Base-by-base conservation (phyloP, 2,329 filamentous ascomycete species). In the Aspergillus sp. region DNA sequence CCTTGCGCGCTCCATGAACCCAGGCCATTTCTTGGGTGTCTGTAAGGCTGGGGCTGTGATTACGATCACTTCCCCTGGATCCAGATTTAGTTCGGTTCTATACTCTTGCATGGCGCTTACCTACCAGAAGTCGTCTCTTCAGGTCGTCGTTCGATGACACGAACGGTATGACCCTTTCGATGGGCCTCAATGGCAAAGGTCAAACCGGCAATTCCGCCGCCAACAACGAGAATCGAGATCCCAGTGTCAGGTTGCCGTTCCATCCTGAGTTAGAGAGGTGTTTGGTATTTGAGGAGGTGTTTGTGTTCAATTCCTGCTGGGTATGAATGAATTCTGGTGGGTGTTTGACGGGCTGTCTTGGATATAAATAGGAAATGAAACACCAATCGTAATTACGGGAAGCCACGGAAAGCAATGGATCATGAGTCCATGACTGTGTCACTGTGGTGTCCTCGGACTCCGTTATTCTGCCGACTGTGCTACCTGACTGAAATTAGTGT, bases 41-140 rank as follows among this genome's bases (percentile, higher is more conserved):
- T 23, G 11, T 9, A 45, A 6, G 12, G 21, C 43, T n/a, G 43
- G 12, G 6, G 11, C 4, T 7, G 19, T 23, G 21, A 45, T 45
- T 21, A 15, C 21, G 1, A 45, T 45, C 5, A 45, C 11, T 3
- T 45, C 43, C 2, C 43, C 43, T 45, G 12, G 11, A 21, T 31
- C 3, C 3, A 1, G 2, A 31, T 0, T 31, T 11, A 31, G 27
- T 8, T 31, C 3, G 0, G 8, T 4, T 11, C 9, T 1, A 21
- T 4, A 11, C 27, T 9, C 4, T 11, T 31, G 24, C 7, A 11
- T 31, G 11, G 17, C 1, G 4, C 4, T 24, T 24, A 17, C 43
- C 1, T n/a, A 43, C 21, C 43, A 17, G 14, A 12, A 12, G 21
- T 45, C 43, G 8, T 6, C 8, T 4, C 43, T 19, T 17, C 40